Conservation (phyloP, 1,284 basidiomycete genomes). For the Caloboletus firmus region DNA sequence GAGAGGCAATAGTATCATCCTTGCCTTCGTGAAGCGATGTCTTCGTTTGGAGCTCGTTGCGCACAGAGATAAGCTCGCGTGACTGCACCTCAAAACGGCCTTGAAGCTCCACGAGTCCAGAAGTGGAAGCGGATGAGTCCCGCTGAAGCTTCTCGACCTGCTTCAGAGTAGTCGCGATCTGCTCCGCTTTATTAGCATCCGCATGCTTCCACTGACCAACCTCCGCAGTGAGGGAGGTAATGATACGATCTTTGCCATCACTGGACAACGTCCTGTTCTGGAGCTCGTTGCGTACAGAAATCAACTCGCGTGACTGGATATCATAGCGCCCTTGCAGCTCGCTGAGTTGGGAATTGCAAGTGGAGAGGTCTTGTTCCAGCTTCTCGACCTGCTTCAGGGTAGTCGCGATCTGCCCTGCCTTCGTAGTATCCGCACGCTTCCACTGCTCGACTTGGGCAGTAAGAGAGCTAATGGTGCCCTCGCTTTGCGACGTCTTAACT, state of each 20-base stretch:
- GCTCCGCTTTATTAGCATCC: not conserved
- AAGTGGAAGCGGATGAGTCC: not conserved
- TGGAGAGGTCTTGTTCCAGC: not conserved
- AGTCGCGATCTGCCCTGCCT: not conserved
- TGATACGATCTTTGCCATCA: not conserved
- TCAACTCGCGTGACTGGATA: conserved; percentile 1
- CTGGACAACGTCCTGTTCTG: not conserved
- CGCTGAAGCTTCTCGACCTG: not conserved
- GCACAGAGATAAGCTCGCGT: not conserved
- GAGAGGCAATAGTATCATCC: not conserved
- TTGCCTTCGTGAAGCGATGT: not conserved
- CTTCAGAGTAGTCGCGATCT: too few relatives aligned
- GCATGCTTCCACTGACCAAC: not conserved
- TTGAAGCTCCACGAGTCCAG: not conserved
- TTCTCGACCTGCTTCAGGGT: not conserved
- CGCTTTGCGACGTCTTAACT: conserved; percentile 2
- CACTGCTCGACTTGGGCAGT: conserved; percentile 1
- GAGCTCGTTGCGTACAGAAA: not conserved
- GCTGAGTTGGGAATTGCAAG: not conserved
- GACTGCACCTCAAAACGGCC: not conserved
- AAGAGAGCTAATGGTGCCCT: conserved; percentile 1
- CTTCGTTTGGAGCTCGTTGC: not conserved
- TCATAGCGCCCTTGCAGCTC: conserved; percentile 1
- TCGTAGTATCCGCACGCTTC: not conserved
- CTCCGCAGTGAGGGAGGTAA: not conserved